Base-by-base conservation (phyloP, 352 stramenopile species). In the Globisporangium yorkense region DNA sequence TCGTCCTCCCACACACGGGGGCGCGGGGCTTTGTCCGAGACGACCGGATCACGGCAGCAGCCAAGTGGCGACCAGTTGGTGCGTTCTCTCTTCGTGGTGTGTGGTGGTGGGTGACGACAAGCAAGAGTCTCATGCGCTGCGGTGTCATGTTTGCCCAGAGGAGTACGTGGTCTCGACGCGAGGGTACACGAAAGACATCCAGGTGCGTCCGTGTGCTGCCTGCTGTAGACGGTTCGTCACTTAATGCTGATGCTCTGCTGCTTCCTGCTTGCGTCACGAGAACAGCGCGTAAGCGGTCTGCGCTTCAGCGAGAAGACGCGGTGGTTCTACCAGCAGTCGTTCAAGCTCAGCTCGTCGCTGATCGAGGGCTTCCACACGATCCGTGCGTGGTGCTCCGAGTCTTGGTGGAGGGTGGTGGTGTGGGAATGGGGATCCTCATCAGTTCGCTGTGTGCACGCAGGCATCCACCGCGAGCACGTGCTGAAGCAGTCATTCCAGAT, bases 401-500 rank as follows among this genome's bases (percentile, higher is more conserved):
- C 7, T 15, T 50, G 16, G 18, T 50, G 18, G 9, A 27, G 16
- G 15, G 41, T 5, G 2, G 5, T 47, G 12, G 18, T 33, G 9
- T 13, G 13, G 15, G 29, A 45, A 43, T 9, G 44, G 8, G 5
- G 1, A 56, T 15, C 29, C 35, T 33, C 12, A 51, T 5, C 39
- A 43, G 3, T 53, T 13, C 24, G 27, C 24, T 27, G 24, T 24
- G 16, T 18, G 5, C 12, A 29, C 18, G n/a, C 31, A 91, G 81
- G 72, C 33, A 72, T 93, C 46, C 65, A 84, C 41, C 79, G 80
- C 0, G 66, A 91, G n/a, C 74, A 70, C 31, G 68, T 93, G 15
- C 62, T 93, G 43, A 77, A 89, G 49, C 75, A 93, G 44, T 89
- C 77, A 7, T 72, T 88, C 60, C 48, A 72, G 21, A 65, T 91